Base-by-base conservation (phyloP, 163 green algal species). In the Volvox carteri region DNA sequence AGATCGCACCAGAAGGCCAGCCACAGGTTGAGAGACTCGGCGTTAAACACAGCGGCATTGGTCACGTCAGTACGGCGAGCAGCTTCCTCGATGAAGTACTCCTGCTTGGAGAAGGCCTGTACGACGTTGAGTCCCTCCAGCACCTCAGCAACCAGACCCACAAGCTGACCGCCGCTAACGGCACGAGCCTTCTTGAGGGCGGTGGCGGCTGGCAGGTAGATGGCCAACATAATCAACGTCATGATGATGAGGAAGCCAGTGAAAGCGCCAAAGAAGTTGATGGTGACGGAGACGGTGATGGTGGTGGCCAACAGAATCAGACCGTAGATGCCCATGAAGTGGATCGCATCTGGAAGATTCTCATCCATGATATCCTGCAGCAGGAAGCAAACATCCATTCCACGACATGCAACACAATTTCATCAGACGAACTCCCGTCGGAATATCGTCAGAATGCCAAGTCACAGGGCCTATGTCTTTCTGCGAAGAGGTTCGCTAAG, bases 21-120 rank as follows among this genome's bases (percentile, higher is more conserved):
- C 93, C 93, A 96, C 48, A 96, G 92, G 91, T 95, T 95, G 86
- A 96, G 92, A 35, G 60, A 90, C 86, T 96, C 93, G 30, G 86
- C 92, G 65, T 92, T 93, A 83, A 95, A 96, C 50, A 96, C 84
- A 28, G 92, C 90, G 48, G 86, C 72, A 90, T 96, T 93, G 84
- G 92, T 85, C 37, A 92, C 48, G 72, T 96, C 89, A 21, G 90
- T 93, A 44, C 90, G 85, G 75, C 87, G 41, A 21, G 79, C 67
- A 37, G 90, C 90, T 42, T 92, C 91, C 19, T 90, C 37, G 4
- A 89, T 89, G 84, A 89, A 89, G 84, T 76, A 89, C 12, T 89
- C 84, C 50, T 95, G 89, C 89, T 95, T 91, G 85, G 46, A 44
- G 81, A 93, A 96, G 39, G 93, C 93, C 75, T 92, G 87, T 41